Base-by-base conservation (phyloP, 2,329 filamentous ascomycete species). In the Xylogone sp. region DNA sequence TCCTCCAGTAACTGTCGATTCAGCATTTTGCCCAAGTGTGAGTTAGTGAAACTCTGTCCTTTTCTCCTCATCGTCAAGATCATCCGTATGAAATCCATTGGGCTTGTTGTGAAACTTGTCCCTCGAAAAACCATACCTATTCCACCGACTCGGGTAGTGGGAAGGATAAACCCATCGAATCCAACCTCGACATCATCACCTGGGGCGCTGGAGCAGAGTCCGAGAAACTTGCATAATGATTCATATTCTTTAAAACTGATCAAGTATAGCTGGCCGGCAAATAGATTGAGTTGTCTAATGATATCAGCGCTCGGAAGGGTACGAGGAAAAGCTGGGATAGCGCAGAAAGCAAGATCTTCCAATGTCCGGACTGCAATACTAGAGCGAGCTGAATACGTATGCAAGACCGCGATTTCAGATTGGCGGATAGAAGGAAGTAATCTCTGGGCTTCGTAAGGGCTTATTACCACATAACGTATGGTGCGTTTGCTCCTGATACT, bases 261-360 rank as follows among this genome's bases (percentile, higher is more conserved):
- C 8, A 89, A 69, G 57, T 89, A 90, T 0, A 89, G 71, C 50
- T 87, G 83, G 0, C 86, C 87, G 0, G 87, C 72, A 50, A 90
- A 89, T 0, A 90, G 66, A 43, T 86, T 85, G 0, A 90, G 71
- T 51, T 81, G 71, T 27, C 24, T 27, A 0, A 71, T 66, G 0
- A 69, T 63, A 1, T 48, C 18, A 0, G 12, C 21, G 20, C 56
- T 46, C 51, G 61, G 9, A 8, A 46, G n/a, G 19, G 59, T 54
- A 0, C 1, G 6, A 2, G 55, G 53, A 0, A 63, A 34, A 1
- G 43, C 34, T 1, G 73, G 71, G 1, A 75, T 51, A 1, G 65
- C 70, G 58, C 71, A 78, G 1, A 82, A 66, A 1, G 65, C 52
- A 0, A 85, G 65, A 0, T 61, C 46, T 44, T 84, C 76, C 1